Evolutionary conservation across 495 filamentous ascomycete genomes (phyloP), one percentile per base, ranked within the genome.

Genomic region (Aspergillus kassunensis): DNA sequence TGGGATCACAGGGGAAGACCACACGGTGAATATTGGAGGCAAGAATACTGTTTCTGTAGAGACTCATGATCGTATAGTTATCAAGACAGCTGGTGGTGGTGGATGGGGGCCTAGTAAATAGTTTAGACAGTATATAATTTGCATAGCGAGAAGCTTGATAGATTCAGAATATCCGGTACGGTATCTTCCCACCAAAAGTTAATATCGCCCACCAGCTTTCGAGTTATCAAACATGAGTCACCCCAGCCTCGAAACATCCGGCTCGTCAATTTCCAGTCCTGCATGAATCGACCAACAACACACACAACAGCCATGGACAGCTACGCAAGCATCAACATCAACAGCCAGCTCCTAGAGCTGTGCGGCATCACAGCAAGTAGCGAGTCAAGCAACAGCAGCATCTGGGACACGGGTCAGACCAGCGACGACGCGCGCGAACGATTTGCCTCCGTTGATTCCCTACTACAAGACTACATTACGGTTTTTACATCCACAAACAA

Each of bases 41-140:
- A 98, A 98, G 79, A 97, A 97, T 64, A 96, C 89, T 13, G 91
- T 92, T 20, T 76, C 80, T 9, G 95, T 97, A 83, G 75, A 84
- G 58, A 74, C 82, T 0, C 92, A 93, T 19, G 93, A 98, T 65
- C 79, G 91, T 8, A 90, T 98, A 55, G 86, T 97, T 50, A 77
- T 81, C n/a, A 71, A 71, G 61, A 80, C 76, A 27, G 75, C 78
- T 41, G 78, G 78, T 20, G 78, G 78, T 50, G 78, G 78, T 57
- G 77, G 75, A 31, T 80, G 51, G 51, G 51, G 51, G 3, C 18
- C 21, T 6, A n/a, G 13, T 48, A 33, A 11, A 34, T 15, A 13
- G 31, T 6, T 15, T 16, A 37, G n/a, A 16, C 7, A 16, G 34
- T 37, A 37, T 15, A 34, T 13, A 11, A 15, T n/a, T n/a, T n/a